Evolutionary conservation across 148 eudicot species (phyloP), one percentile per base, ranked within the genome.

Genomic region (Fallopia convolvulus): DNA sequence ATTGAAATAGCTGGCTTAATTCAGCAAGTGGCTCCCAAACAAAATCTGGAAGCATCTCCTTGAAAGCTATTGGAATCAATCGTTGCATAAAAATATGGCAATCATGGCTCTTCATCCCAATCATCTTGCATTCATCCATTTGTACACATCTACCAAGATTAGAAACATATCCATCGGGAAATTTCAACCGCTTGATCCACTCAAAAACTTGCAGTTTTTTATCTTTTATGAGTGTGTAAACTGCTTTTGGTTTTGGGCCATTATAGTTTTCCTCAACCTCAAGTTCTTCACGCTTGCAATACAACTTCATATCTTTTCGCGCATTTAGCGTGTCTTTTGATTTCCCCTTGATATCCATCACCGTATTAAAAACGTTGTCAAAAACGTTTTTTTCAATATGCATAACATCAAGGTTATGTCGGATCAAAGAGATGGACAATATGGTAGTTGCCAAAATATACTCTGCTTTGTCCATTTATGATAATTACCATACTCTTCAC

Each of bases 1-100:
- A 83, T 26, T 71, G 79, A 41, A 83, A 83, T 44, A 85, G 81
- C 8, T 53, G 36, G 20, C 84, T 75, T 1, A 85, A 1, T 71
- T 83, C 75, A 0, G 68, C 78, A 13, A 85, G 13, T 23, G 71
- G 65, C 0, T 79, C 76, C 68, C 82, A 71, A 11, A 83, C 77
- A 55, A 53, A 21, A 5, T 15, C 15, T 5, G 78, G 79, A 30
- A 76, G 15, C 40, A 77, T 21, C 2, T 79, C 82, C 39, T 60
- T 65, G 4, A 83, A 56, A 1, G 80, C 75, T 41, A 81, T 49
- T 2, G 79, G 83, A 33, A 85, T 73, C 11, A 83, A 11, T 11
- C 77, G 10, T 39, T 76, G 72, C 49, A 82, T 72, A 2, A 77
- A 49, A 0, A 82, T 78, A 78, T 82, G 83, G 46, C 74, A 82